Conservation (phyloP, 768 basidiomycete species). For the Rickenella mellea region DNA sequence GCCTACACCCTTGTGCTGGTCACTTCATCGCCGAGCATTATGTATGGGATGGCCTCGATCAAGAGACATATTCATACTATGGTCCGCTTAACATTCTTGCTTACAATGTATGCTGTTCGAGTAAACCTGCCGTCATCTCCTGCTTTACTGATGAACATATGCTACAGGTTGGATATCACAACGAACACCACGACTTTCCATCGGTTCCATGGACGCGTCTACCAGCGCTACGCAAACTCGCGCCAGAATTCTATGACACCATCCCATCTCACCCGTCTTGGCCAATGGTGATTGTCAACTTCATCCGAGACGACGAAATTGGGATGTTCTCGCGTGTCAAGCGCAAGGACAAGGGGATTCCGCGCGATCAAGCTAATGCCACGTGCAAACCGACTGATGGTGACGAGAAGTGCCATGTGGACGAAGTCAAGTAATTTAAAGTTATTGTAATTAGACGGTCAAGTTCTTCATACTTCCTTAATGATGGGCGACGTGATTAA, state of each 20-base stretch:
- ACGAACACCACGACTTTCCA: constrained; percentile 99
- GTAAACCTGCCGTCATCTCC: not conserved
- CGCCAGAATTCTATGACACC: constrained; percentile 86
- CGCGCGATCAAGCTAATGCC: too few relatives aligned
- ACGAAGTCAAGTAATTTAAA: too few relatives aligned
- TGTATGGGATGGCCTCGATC: constrained; percentile 82
- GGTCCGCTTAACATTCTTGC: constrained; percentile 83
- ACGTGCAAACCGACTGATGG: too few relatives aligned
- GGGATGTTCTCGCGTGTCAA: constrained; percentile 88
- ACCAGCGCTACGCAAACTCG: constrained; percentile 70
- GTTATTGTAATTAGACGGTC: too few relatives aligned
- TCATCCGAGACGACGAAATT: constrained; percentile 83
- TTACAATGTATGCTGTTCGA: constrained; percentile 65
- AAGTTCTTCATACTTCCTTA: too few relatives aligned
- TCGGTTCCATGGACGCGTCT: constrained; percentile 93
- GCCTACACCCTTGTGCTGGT: constrained; percentile 89
- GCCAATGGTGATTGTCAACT: constrained; percentile 91
- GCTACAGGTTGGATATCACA: constrained; percentile 88
- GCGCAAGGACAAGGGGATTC: constrained; percentile 36
- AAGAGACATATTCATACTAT: constrained; percentile 98
- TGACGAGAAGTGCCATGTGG: too few relatives aligned
- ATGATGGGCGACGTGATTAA: too few relatives aligned
- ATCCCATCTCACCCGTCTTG: constrained; percentile 85
- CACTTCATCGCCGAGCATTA: constrained; percentile 99
- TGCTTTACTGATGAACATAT: constrained; percentile 2